Percentiles rank a stretch among this genome's conserved stretches.
Evolutionary conservation across 2,329 filamentous ascomycete species (phyloP).

Genomic region (Penicillium sp.): DNA sequence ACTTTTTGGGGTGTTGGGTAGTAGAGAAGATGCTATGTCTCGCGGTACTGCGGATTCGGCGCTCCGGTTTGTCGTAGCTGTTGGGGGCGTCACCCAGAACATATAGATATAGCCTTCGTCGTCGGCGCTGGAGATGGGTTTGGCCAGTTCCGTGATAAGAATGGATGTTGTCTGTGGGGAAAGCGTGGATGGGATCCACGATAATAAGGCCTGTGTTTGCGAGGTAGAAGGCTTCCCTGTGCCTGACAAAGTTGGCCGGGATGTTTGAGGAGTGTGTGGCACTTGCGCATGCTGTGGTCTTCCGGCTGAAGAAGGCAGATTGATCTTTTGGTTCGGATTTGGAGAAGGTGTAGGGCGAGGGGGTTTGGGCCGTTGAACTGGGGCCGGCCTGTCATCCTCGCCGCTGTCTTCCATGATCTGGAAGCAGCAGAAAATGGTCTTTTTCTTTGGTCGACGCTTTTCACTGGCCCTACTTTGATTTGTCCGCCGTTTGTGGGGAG

Average conservation of each 20-base stretch:
- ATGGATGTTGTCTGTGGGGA: conserved; percentile 66
- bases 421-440: conserved; percentile 33
- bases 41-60: conserved; percentile 45
- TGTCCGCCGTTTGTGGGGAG: conserved; percentile 2
- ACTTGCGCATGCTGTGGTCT: conserved; percentile 6
- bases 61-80: conserved; percentile 31
- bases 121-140: conserved; percentile 68
- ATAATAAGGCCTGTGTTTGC: conserved; percentile 51
- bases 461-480: conserved; percentile 9
- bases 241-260: conserved; percentile 12
- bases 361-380: conserved; percentile 18
- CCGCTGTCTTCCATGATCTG: conserved; percentile 25
- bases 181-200: conserved; percentile 66
- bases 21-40: conserved; percentile 59
- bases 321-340: conserved; percentile 2
- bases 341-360: conserved; percentile 8
- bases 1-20: conserved; percentile 45
- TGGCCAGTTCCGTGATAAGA: conserved; percentile 73
- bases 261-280: conserved; percentile 8
- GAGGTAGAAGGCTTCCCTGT: conserved; percentile 25
- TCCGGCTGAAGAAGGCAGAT: conserved; percentile 1
- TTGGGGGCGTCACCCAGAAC: conserved; percentile 84
- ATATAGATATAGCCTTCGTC: conserved; percentile 97
- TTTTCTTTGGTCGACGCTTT: conserved; percentile 18
- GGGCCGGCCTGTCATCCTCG: conserved; percentile 24